Evolutionary conservation across 352 stramenopile species (phyloP), one percentile per base, ranked within the genome.

Genomic region (Phytophthora fragariae): DNA sequence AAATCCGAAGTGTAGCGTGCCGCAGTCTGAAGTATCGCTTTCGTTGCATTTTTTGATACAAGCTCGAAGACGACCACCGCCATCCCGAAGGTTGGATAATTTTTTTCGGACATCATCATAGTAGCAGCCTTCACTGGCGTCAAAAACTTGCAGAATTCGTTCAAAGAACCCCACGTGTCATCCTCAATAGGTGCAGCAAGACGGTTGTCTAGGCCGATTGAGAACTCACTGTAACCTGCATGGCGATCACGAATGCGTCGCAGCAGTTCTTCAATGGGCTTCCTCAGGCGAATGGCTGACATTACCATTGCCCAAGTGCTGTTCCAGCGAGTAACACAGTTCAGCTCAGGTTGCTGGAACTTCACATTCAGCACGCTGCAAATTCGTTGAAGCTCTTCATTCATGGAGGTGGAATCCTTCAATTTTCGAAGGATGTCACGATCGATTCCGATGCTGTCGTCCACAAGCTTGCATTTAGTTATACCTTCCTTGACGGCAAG

Each of bases 81-180:
- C 57, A 65, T 72, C n/a, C 57, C 69, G 24, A 76, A 63, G 0
- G 62, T 76, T 1, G 63, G 57, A 24, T 72, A n/a, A 5, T 53
- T 61, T 41, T 46, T 71, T 31, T 57, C 58, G 5, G 62, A 59
- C 37, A 71, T 52, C 35, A 75, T 46, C 0, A 39, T 62, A 5
- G 62, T 76, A 9, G 69, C 62, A 10, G 61, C 70, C 9, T 72
- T 72, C 2, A 76, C 57, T n/a, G 58, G 58, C 10, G 52, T 67
- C 54, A 72, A 58, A 10, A 72, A 69, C 0, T 57, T 57, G 14
- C 37, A 57, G 11, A 65, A 63, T 2, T 65, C 50, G 0, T 63
- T 10, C 1, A 74, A 60, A 0, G 50, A 4, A 2, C 14, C 61
- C 52, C 67, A 17, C 14, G 24, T 0, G 60, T 47, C 21, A 5